These are phyloP conservation scores for Pseudisothecium myosuroides DNA, from an alignment of 225 moss, liverwort and hornwort species.

Conservation along the genomic window DNA sequence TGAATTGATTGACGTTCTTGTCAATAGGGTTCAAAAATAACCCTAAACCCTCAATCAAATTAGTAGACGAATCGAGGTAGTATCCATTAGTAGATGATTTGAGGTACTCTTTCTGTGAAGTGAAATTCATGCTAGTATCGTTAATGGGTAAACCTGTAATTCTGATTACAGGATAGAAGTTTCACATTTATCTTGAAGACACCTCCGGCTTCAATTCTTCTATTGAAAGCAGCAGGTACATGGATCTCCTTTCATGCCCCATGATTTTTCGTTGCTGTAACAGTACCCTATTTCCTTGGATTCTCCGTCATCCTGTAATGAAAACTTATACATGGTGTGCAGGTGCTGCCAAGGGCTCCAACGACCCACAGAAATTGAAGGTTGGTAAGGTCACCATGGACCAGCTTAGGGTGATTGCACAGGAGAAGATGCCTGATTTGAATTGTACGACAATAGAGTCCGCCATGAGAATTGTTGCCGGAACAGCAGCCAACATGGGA, in stretches of 20 bases:
- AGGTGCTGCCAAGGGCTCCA: constrained; percentile 88
- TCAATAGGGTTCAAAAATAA: too few relatives aligned
- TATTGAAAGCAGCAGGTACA: constrained; percentile 82
- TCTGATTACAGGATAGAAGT: constrained; percentile 71
- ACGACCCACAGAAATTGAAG: constrained; percentile 64
- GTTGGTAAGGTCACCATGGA: constrained; percentile 82
- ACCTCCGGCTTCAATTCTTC: constrained; percentile 84
- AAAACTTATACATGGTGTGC: background rate
- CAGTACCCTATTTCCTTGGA: background rate
- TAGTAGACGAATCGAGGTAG: background rate
- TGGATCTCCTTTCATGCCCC: background rate
- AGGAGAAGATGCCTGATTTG: constrained; percentile 92
- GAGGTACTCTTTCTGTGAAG: background rate
- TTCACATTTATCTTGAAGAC: constrained; percentile 82
- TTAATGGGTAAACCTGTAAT: background rate
- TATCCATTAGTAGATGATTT: background rate
- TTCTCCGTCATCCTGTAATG: background rate
- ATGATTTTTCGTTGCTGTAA: background rate
- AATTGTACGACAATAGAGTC: constrained; percentile 76
- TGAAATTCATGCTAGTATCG: background rate
- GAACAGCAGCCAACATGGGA: constrained; percentile 99
- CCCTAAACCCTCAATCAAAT: background rate
- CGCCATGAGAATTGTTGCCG: constrained; percentile 97
- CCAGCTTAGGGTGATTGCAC: constrained; percentile 69
- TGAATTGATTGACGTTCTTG: background rate